A percentile compares a stretch with the other conserved stretches of the same genome.
Evolutionary conservation across 176 grass and related monocot genomes (phyloP).

Genomic region (Rhynchospora breviuscula): DNA sequence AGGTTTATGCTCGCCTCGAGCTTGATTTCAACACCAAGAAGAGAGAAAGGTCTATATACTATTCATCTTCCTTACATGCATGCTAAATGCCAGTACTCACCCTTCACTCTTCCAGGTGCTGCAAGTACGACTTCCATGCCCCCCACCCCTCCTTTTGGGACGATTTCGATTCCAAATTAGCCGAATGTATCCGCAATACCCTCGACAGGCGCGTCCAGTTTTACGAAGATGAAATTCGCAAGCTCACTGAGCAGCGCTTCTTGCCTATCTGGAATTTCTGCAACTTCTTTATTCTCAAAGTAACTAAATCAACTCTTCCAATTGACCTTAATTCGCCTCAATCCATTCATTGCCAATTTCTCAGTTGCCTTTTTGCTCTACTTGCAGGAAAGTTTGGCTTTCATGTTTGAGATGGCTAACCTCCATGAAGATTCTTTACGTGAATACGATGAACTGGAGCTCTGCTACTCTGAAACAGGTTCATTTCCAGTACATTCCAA

Average conservation of each 20-base stretch:
- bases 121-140: conserved; percentile 93
- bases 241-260: conserved; percentile 89
- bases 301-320: no score
- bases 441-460: conserved; percentile 96
- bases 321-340: no score
- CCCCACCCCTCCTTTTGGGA: conserved; percentile 82
- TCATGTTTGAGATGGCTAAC: conserved; percentile 97
- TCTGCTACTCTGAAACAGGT: conserved; percentile 99
- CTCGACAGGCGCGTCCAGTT: conserved; percentile 84
- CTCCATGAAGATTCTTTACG: conserved; percentile 96
- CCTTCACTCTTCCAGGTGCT: no score
- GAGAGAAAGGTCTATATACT: conserved; percentile 84
- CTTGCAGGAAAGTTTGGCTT: conserved; percentile 90
- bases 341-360: no score
- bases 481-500: conserved; percentile 1
- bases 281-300: conserved; percentile 99
- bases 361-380: no score
- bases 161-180: conserved; percentile 90
- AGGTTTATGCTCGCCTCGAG: conserved; percentile 81
- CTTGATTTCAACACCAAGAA: conserved; percentile 97
- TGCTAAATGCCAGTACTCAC: no score
- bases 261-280: conserved; percentile 97
- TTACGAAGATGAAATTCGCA: conserved; percentile 94
- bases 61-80: not conserved
- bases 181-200: conserved; percentile 90